Conservation (phyloP, 139 green algal species). For the Micractinium sp. region DNA sequence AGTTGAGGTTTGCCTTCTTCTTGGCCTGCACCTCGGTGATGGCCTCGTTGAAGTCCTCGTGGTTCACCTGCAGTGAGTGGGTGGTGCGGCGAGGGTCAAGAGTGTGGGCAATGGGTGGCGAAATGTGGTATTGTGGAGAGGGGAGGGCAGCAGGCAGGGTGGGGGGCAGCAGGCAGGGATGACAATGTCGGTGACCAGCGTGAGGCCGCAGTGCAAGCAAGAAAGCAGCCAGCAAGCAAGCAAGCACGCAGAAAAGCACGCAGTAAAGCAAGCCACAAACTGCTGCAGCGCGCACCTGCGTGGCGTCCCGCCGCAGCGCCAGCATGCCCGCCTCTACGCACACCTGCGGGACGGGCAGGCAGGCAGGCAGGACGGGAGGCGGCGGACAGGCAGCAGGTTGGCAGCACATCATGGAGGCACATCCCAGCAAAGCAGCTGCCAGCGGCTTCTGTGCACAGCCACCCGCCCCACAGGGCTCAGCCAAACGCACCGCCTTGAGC, state of each 20-base stretch:
- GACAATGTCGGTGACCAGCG: too few relatives aligned
- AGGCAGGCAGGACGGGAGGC: neutral
- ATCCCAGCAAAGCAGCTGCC: neutral
- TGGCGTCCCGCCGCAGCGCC: slow-evolving; percentile 92
- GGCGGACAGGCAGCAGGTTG: neutral
- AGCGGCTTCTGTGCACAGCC: neutral
- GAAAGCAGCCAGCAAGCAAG: neutral
- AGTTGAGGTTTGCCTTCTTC: slow-evolving; percentile 98
- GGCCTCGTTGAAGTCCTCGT: slow-evolving; percentile 99
- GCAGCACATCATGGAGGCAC: neutral
- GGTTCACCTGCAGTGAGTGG: slow-evolving; percentile 74
- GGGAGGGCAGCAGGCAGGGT: too few relatives aligned
- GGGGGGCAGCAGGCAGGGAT: neutral
- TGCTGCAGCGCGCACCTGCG: slow-evolving; percentile 10
- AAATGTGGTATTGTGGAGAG: too few relatives aligned
- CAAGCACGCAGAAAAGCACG: neutral
- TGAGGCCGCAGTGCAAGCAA: too few relatives aligned
- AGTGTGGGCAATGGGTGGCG: too few relatives aligned
- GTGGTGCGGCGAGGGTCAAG: too few relatives aligned
- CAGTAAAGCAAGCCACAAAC: neutral
- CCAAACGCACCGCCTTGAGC: slow-evolving; percentile 75
- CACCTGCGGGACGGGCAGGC: slow-evolving; percentile 72
- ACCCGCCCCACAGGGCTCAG: neutral
- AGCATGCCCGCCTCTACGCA: slow-evolving; percentile 99
- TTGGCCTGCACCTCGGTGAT: slow-evolving; percentile 98